Evolutionary conservation across 208 protist genomes (phyloP), one percentile per base, ranked within the genome.

Genomic region (Naegleria lovaniensis): DNA sequence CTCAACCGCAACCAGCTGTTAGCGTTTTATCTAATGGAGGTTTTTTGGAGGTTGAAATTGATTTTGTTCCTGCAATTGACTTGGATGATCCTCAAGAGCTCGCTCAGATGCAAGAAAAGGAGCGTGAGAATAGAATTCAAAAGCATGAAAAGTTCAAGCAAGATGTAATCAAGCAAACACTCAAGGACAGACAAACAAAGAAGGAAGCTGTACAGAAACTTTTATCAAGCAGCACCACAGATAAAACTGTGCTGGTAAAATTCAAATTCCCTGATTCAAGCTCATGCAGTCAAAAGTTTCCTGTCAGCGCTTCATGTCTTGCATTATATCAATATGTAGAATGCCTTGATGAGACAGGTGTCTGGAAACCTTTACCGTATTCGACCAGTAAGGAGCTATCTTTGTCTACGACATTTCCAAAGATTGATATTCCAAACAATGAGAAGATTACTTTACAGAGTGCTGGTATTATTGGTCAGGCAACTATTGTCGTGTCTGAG

Each of bases 61-160:
- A 88, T 58, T 88, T 88, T 88, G 85, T 58, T 40, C 85, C 85
- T 33, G 85, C 85, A 38, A 5, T 88, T 38, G 85, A 88, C n/a
- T 58, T 88, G 19, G 40, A 88, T 58, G 85, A 88, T 29, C 16
- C 29, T 48, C 15, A 43, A 19, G 40, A 85, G 25, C 15, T 85
- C 15, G 41, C 40, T 85, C 9, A 40, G 19, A 38, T 85, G 38
- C 33, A 85, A 48, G 36, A 85, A 85, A 11, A 40, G 15, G 40
- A 85, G 48, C 29, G 41, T 48, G 16, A 40, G 41, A 48, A 85
- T 2, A 85, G 15, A 29, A 48, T 85, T 40, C 13, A 85, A 13
- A 85, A 85, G 16, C 11, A 85, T 40, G 83, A 85, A 48, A 85
- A 40, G 5, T 16, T 33, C 0, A 85, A 85, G n/a, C 36, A 48